Evolutionary conservation across 495 filamentous ascomycete genomes (phyloP), one percentile per base, ranked within the genome.

Genomic region (Penicillium atrosanguineum): DNA sequence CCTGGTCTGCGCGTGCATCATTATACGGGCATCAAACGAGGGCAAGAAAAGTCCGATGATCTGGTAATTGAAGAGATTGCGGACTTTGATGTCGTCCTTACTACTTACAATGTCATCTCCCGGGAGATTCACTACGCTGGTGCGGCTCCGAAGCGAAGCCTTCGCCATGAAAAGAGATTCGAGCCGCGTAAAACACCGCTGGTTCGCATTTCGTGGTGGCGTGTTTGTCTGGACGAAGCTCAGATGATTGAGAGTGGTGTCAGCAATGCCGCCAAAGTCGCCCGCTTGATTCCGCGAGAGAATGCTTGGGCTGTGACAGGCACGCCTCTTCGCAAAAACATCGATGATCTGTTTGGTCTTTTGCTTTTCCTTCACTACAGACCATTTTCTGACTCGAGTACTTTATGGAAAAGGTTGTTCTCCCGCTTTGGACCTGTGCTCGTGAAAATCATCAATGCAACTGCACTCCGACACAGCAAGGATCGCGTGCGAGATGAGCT

Each of bases 221-320:
- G 94, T 26, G 84, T 96, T 2, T 93, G 90, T 54, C 80, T 97
- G 3, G 94, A 98, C 63, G 94, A 97, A 68, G 94, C 91, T 3
- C 94, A 98, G 65, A 96, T 96, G 88, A 81, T 97, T 31, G 93
- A 96, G 51, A 90, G 82, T 55, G 90, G 90, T 45, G 83, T 93
- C 7, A 92, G 83, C 63, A 87, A 88, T 51, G 89, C 93, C 15
- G 91, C 94, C 2, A 82, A 79, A 55, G 81, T 96, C 29, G 91
- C 93, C 16, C 72, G 84, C 23, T 68, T 85, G 19, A 89, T 98
- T 54, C 91, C 92, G 48, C 79, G 93, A 21, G 66, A 88, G 53
- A 93, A 94, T 70, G 84, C 90, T 9, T 97, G 94, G 94, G 90
- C 84, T 23, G 83, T 98, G n/a, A 91, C 90, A 4, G 94, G 93